Base-by-base conservation (phyloP, 2,329 filamentous ascomycete species). In the Alternaria hordeiaustralica region DNA sequence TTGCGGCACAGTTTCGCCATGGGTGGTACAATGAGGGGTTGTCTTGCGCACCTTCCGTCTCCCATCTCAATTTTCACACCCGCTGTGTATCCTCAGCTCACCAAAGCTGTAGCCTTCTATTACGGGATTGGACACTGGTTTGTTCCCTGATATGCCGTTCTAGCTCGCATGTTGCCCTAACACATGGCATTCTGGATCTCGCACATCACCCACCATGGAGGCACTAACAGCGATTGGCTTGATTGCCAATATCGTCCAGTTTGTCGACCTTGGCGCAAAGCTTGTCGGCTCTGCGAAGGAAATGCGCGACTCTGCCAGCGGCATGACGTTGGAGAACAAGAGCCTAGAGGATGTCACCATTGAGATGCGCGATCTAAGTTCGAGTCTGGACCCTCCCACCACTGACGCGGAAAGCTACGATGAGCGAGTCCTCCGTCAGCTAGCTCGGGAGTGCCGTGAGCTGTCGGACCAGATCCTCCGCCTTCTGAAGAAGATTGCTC, bases 351-450 rank as follows among this genome's bases (percentile, higher is more conserved):
- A 41, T 18, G n/a, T 18, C 0, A 41, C 36, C 36, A 18, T 18
- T 11, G 0, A 41, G 36, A 41, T 41, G 36, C 36, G 36, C 36
- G 15, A 41, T 41, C n/a, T 41, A 1, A 18, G 0, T 6, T 18
- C 8, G n/a, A 41, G 36, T 0, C 36, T 41, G 33, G 15, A 41
- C 0, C 15, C 15, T 0, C 33, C 33, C 4, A n/a, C 4, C 3
- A 41, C 33, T 15, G 0, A n/a, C 2, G 8, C 33, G 7, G 0
- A 5, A 3, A 41, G 7, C 15, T 0, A 41, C 4, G 33, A 41
- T 5, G 15, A 41, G 3, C 0, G 1, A 18, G 36, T 0, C 15
- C 36, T 41, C n/a, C 36, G 36, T 41, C 36, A 0, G n/a, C 18
- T 41, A 3, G 36, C 36, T 41, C 36, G 18, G 1, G 36, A 41